These are phyloP conservation scores for Mollisia scopiformis DNA, from an alignment of 2,329 filamentous ascomycete genomes.

Conservation along the genomic window DNA sequence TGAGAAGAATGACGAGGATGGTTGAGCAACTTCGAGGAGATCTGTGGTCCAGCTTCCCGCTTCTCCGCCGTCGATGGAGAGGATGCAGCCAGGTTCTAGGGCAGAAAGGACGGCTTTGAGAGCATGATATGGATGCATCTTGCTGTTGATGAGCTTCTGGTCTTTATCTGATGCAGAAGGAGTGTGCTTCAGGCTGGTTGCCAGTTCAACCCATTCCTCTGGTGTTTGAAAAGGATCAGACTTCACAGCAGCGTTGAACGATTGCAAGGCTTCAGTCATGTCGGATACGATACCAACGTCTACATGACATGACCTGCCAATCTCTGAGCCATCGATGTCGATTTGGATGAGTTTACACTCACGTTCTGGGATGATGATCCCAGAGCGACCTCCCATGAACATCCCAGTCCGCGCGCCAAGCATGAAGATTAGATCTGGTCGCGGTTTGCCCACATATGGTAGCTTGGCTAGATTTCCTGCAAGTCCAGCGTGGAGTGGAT, in stretches of 20 bases:
- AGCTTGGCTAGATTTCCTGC: neutral
- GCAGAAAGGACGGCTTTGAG: neutral
- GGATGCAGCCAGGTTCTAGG: neutral
- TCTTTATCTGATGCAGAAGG: neutral
- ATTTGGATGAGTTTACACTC: neutral
- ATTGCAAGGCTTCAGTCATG: neutral
- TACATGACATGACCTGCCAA: neutral
- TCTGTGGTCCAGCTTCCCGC: neutral
- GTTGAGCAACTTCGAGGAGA: neutral
- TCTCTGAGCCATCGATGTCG: neutral
- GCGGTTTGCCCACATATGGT: neutral
- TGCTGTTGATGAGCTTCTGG: neutral
- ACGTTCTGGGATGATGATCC: neutral
- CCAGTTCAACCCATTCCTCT: neutral
- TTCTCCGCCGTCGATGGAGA: neutral
- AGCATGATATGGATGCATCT: neutral
- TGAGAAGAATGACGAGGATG: neutral
- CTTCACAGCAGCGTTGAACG: neutral
- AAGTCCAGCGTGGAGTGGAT: neutral
- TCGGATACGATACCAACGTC: neutral
- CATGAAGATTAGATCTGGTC: neutral
- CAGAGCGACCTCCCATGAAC: neutral
- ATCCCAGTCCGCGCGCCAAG: neutral
- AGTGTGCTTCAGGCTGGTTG: neutral
- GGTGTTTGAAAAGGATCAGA: neutral